These are phyloP conservation scores for Pluteus cervinus DNA, from an alignment of 768 basidiomycete species.

Conservation along the genomic window DNA sequence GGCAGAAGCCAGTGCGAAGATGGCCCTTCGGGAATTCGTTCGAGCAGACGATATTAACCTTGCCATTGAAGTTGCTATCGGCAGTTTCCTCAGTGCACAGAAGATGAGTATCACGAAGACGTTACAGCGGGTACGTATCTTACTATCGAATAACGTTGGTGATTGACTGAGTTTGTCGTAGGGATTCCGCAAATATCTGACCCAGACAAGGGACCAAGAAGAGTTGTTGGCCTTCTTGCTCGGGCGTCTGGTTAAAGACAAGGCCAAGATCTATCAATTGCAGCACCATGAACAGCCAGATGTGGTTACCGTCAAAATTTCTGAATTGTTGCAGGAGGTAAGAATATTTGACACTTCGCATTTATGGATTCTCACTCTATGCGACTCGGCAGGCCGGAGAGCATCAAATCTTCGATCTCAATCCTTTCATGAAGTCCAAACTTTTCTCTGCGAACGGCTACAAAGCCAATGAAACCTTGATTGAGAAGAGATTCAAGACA, in stretches of 20 bases:
- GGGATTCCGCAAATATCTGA: slow-evolving; percentile 97
- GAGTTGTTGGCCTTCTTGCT: slow-evolving; percentile 93
- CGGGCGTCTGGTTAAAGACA: slow-evolving; percentile 90
- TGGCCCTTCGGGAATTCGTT: slow-evolving; percentile 95
- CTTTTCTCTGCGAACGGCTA: slow-evolving; percentile 90
- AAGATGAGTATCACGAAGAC: slow-evolving; percentile 99
- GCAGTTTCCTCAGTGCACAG: slow-evolving; percentile 93
- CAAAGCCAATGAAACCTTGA: slow-evolving; percentile 54
- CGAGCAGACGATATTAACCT: slow-evolving; percentile 94
- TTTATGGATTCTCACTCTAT: slow-evolving; percentile 5
- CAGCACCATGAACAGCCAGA: slow-evolving; percentile 76
- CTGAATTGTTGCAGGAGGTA: slow-evolving; percentile 86
- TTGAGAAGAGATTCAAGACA: slow-evolving; percentile 69
- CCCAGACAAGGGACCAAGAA: slow-evolving; percentile 92
- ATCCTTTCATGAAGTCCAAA: slow-evolving; percentile 79
- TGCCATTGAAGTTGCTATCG: slow-evolving; percentile 92
- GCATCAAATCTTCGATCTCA: slow-evolving; percentile 89
- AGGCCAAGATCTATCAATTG: slow-evolving; percentile 76
- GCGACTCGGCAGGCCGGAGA: slow-evolving; percentile 71
- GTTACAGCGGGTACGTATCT: slow-evolving; percentile 72
- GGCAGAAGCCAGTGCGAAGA: slow-evolving; percentile 97
- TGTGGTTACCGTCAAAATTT: slow-evolving; percentile 63
- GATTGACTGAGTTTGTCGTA: slow-evolving; percentile 21
- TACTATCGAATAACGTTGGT: slow-evolving; percentile 1
- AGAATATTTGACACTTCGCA: slow-evolving; percentile 17